phyloP scores from a whole-genome alignment of 169 alveolate genomes.

The Cyclospora cayetanensis region DNA sequence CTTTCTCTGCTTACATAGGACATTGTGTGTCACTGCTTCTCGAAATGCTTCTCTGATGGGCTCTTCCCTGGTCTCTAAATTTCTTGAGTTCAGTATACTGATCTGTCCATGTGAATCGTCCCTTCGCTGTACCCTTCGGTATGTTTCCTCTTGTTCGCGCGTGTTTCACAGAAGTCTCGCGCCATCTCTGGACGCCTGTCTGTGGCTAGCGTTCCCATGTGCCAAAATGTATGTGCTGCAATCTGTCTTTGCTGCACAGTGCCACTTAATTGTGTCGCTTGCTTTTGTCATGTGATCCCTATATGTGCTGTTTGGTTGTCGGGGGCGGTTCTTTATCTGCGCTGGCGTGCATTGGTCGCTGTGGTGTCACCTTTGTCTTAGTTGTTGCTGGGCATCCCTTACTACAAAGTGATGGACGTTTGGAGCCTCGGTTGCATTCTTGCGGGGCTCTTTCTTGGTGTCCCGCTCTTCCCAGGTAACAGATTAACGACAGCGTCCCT shows the following conservation, averaged over 20 bases:
- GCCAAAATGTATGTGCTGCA: neutral
- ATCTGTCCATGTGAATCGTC: no score
- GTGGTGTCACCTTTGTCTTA: no score
- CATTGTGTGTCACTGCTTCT: no score
- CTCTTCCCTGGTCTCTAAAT: neutral
- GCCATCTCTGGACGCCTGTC: neutral
- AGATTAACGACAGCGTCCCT: neutral
- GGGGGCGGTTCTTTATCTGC: no score
- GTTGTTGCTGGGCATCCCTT: constrained; percentile 77
- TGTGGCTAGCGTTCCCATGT: neutral
- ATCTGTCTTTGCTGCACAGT: neutral
- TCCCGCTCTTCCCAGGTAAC: constrained; percentile 79
- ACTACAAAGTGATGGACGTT: constrained; percentile 98
- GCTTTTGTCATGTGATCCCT: neutral
- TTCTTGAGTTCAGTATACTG: no score
- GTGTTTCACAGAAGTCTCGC: no score
- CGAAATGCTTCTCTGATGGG: neutral
- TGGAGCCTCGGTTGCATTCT: constrained; percentile 99
- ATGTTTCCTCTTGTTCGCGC: no score
- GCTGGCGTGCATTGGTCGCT: no score
- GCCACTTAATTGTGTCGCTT: neutral
- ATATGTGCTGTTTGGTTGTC: no score
- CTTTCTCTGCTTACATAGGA: no score
- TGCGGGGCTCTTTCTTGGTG: constrained; percentile 92
- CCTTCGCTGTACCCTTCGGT: no score